These are phyloP conservation scores for Centrapalus pauciflorus DNA, from an alignment of 129 eudicot genomes.

Conservation along the genomic window DNA sequence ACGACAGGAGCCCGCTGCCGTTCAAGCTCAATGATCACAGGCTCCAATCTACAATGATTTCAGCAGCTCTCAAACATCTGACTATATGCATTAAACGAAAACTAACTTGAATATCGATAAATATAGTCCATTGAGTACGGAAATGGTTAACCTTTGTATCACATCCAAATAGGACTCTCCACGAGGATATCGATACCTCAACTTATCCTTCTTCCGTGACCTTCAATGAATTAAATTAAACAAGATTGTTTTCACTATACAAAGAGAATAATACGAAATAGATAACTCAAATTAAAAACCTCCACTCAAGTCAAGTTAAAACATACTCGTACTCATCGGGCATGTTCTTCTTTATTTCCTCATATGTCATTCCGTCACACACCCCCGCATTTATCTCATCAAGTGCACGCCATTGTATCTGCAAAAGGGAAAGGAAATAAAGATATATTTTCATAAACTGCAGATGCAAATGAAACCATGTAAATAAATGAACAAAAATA, in stretches of 20 bases:
- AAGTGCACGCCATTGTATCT: conserved; percentile 99
- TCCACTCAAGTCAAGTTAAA: no score
- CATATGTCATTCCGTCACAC: conserved; percentile 97
- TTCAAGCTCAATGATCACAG: conserved; percentile 97
- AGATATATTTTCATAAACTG: neutral
- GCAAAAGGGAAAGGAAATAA: conserved; percentile 1
- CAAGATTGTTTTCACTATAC: neutral
- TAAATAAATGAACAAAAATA: neutral
- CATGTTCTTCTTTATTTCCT: conserved; percentile 94
- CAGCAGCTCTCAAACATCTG: neutral
- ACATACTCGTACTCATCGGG: conserved; percentile 91
- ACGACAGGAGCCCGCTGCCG: conserved; percentile 98
- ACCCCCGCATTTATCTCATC: conserved; percentile 99
- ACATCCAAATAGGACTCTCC: conserved; percentile 99
- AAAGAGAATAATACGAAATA: neutral
- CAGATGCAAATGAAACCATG: neutral
- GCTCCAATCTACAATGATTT: conserved; percentile 68
- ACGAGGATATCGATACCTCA: conserved; percentile 97
- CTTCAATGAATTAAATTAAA: conserved; percentile 30
- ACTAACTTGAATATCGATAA: neutral
- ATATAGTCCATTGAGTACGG: neutral
- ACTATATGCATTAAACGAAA: neutral
- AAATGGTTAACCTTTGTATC: conserved; percentile 73
- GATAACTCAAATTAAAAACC: neutral
- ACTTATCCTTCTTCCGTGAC: conserved; percentile 88